Conservation (phyloP, 768 basidiomycete genomes). For the Hydnomerulius pinastri region DNA sequence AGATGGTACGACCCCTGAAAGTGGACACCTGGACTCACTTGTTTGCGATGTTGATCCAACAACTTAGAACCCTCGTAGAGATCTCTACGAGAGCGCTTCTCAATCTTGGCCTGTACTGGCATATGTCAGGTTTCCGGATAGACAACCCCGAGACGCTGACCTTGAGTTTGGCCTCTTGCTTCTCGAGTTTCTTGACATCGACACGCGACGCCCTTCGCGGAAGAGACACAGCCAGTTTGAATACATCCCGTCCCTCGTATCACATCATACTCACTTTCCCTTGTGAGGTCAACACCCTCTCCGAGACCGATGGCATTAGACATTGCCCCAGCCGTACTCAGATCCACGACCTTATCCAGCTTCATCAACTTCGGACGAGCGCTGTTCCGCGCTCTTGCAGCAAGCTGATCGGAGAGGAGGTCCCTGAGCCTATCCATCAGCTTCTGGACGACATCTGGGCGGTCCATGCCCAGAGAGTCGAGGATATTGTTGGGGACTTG, state of each 20-base stretch:
- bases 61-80: constrained; percentile 97
- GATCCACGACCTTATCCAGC: constrained; percentile 85
- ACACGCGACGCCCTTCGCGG: constrained; percentile 78
- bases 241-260: constrained; percentile 1
- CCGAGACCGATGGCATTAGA: constrained; percentile 78
- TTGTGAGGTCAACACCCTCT: constrained; percentile 89
- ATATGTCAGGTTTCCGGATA: not conserved
- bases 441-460: constrained; percentile 56
- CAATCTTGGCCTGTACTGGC: constrained; percentile 80
- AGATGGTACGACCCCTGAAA: not conserved
- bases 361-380: constrained; percentile 70
- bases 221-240: constrained; percentile 5
- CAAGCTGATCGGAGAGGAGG: constrained; percentile 66
- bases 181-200: constrained; percentile 94
- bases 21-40: constrained; percentile 45
- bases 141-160: constrained; percentile 35
- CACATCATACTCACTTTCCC: constrained; percentile 67
- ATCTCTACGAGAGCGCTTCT: constrained; percentile 88
- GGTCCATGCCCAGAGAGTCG: constrained; percentile 70
- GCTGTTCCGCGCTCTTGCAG: constrained; percentile 54
- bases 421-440: constrained; percentile 68
- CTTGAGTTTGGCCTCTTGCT: constrained; percentile 95
- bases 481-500: constrained; percentile 73
- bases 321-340: constrained; percentile 76
- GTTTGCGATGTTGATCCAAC: constrained; percentile 88